phyloP scores from a whole-genome alignment of 108 stramenopile species.

The Licmophora abbreviata region DNA sequence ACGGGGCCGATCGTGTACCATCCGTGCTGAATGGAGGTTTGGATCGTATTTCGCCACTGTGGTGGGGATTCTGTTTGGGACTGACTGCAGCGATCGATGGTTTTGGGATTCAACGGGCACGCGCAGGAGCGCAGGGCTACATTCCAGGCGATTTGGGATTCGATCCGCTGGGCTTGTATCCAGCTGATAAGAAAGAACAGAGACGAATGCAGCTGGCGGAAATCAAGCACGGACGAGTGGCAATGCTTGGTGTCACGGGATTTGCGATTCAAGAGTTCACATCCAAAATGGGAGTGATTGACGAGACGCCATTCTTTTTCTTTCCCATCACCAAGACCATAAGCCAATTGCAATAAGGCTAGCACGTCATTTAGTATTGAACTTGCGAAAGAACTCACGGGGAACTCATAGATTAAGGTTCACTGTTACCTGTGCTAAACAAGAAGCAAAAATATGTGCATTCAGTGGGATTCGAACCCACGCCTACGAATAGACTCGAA shows the following conservation, averaged over 20 bases:
- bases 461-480: conserved; percentile 40
- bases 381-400: too few species aligned
- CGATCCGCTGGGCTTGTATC: conserved; percentile 78
- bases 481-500: conserved; percentile 52
- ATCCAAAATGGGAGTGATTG: conserved; percentile 49
- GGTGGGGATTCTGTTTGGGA: conserved; percentile 73
- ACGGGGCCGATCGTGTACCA: conserved; percentile 58
- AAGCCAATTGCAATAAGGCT: background rate
- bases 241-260: conserved; percentile 66
- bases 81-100: conserved; percentile 67
- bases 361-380: too few species aligned
- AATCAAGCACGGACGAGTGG: conserved; percentile 78
- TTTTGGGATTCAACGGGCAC: conserved; percentile 32
- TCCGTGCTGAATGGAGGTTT: conserved; percentile 72
- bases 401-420: too few species aligned
- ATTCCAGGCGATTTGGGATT: conserved; percentile 77
- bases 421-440: too few species aligned
- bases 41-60: conserved; percentile 50
- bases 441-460: conserved; percentile 12
- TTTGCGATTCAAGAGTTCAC: conserved; percentile 65
- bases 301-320: conserved; percentile 67
- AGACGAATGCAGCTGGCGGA: conserved; percentile 73
- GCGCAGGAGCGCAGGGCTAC: conserved; percentile 21
- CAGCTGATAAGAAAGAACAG: conserved; percentile 38
- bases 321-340: conserved; percentile 29